Evolutionary conservation across 2,329 filamentous ascomycete genomes (phyloP), one percentile per base, ranked within the genome.

Genomic region (Bipolaris gigantea): DNA sequence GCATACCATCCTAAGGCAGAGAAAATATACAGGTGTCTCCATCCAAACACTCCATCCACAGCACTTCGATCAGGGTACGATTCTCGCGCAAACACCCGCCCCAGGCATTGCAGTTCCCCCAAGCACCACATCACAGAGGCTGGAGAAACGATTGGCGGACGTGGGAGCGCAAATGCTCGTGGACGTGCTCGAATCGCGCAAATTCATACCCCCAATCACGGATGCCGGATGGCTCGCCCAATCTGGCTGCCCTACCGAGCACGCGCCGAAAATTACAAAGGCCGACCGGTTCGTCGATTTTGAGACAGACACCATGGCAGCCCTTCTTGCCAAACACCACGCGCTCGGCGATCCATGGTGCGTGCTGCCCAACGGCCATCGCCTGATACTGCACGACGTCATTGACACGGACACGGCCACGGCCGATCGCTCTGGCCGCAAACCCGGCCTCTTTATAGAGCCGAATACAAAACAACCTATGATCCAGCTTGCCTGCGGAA

Each of bases 31-130:
- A 0, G 94, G 94, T 21, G 82, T 97, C 19, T 89, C 89, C 0
- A 79, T 99, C 23, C 94, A 99, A 73, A 97, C 93, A 0, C 82
- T 99, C 34, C 85, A 97, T 72, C 81, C 85, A 2, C 76, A 78
- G 15, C 75, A 81, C 42, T 97, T 97, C 70, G 94, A 99, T 72
- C 84, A 86, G 55, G 94, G 94, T 25, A 73, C 79, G 2, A 82
- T 97, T 9, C 79, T 99, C 23, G 81, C 83, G 15, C 92, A 95
- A 74, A 76, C 72, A 0, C 80, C 83, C 0, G 53, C 68, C 0
- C 85, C 85, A 0, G 85, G 84, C 1, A 66, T 84, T 4, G 57
- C 66, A 1, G 78, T 90, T 30, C 76, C 76, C 19, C 76, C 83
- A 25, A 76, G 78, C 0, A 63, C 73, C 54, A 83, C 81, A 0